Conservation (phyloP, 2,329 filamentous ascomycete genomes). For the Hypoxylon sp. region DNA sequence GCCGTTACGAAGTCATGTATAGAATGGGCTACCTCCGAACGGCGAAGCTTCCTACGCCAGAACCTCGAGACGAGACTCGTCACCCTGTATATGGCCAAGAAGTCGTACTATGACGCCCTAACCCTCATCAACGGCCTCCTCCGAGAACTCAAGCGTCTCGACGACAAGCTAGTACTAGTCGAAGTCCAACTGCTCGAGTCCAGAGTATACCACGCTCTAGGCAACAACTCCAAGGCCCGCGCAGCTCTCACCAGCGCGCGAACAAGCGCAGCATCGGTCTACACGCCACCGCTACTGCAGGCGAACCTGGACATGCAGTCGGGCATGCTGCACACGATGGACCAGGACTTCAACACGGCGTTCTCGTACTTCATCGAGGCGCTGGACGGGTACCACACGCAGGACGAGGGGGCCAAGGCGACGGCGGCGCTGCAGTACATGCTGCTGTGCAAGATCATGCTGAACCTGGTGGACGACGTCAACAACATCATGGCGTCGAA, state of each 20-base stretch:
- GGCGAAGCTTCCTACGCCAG: slow-evolving; percentile 95
- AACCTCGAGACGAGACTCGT: slow-evolving; percentile 98
- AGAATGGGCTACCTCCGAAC: slow-evolving; percentile 97
- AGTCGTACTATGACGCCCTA: slow-evolving; percentile 96
- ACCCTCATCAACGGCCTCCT: slow-evolving; percentile 96
- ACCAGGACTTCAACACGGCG: slow-evolving; percentile 98
- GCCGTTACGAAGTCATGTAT: slow-evolving; percentile 98
- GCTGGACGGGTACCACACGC: slow-evolving; percentile 94
- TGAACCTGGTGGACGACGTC: slow-evolving; percentile 96
- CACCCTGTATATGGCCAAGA: slow-evolving; percentile 94
- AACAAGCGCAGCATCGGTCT: slow-evolving; percentile 95
- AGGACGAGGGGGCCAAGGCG: slow-evolving; percentile 90
- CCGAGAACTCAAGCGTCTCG: slow-evolving; percentile 95
- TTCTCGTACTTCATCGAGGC: slow-evolving; percentile 99
- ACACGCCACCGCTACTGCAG: slow-evolving; percentile 94
- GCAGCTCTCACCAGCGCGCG: slow-evolving; percentile 94
- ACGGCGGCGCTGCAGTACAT: slow-evolving; percentile 99
- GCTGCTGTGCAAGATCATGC: slow-evolving; percentile 99
- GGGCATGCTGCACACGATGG: slow-evolving; percentile 98
- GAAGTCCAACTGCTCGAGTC: slow-evolving; percentile 98
- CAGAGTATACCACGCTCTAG: slow-evolving; percentile 95
- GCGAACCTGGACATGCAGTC: slow-evolving; percentile 99
- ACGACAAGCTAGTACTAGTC: slow-evolving; percentile 97
- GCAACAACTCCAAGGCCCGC: slow-evolving; percentile 95
- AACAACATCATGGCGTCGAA: slow-evolving; percentile 95